These are phyloP conservation scores for Yamadazyma dushanensis DNA, from an alignment of 1,139 yeast genomes.

Conservation along the genomic window DNA sequence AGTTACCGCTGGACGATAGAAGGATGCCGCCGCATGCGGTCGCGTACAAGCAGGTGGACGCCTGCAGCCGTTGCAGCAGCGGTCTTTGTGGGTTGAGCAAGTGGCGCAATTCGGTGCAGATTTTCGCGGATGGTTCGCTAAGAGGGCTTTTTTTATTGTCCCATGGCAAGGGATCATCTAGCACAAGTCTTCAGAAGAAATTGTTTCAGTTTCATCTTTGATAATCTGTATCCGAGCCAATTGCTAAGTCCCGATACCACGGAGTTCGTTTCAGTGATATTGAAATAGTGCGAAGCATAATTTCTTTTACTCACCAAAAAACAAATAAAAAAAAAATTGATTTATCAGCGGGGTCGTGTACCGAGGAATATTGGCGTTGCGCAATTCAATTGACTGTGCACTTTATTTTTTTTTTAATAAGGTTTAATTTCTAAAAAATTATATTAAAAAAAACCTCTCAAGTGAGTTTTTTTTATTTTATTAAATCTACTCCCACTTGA, in stretches of 20 bases:
- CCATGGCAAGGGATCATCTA: no score
- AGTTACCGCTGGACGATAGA: no score
- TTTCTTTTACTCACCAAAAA: neutral
- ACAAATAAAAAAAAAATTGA: neutral
- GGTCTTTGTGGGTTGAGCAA: no score
- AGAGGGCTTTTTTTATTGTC: no score
- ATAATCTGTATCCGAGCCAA: neutral
- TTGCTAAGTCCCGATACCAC: neutral
- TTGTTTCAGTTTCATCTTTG: neutral
- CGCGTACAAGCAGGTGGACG: neutral
- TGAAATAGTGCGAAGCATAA: neutral
- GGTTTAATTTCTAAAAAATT: neutral
- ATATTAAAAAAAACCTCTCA: constrained; percentile 3
- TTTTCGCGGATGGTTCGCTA: no score
- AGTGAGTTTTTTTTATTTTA: neutral
- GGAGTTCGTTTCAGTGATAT: no score
- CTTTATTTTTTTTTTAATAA: neutral
- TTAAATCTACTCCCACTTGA: neutral
- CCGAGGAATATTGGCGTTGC: constrained; percentile 1
- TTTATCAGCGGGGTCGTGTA: neutral
- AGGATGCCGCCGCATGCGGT: no score
- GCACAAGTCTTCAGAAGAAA: no score
- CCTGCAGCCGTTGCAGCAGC: constrained; percentile 1
- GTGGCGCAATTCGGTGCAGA: no score
- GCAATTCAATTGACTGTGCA: neutral